A percentile compares a stretch with the other conserved stretches of the same genome.
Conservation (phyloP, 306 rosid species). For the Dryas alaskensis region DNA sequence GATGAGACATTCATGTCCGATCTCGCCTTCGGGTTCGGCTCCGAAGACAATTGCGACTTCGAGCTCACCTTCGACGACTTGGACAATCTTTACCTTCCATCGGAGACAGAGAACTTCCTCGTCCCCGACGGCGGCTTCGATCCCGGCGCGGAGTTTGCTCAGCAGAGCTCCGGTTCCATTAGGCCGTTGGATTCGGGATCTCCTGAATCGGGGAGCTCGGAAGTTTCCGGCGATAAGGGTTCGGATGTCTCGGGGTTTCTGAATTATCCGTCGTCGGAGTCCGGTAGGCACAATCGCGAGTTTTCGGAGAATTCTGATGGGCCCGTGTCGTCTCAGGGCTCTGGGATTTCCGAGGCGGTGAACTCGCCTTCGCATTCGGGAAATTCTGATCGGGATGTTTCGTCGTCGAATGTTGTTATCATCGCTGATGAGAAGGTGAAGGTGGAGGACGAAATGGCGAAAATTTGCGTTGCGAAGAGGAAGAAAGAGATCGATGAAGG, state of each 20-base stretch:
- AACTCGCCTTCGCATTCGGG: conserved; percentile 41
- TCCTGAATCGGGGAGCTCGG: conserved; percentile 39
- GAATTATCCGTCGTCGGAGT: conserved; percentile 36
- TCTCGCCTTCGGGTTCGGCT: conserved; percentile 42
- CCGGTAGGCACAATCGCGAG: conserved; percentile 27
- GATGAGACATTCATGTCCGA: conserved; percentile 38
- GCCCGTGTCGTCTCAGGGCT: conserved; percentile 68
- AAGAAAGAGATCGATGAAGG: conserved; percentile 57
- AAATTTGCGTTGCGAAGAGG: conserved; percentile 60
- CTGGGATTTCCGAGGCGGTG: conserved; percentile 50
- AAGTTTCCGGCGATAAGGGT: conserved; percentile 28
- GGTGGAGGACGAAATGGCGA: conserved; percentile 44
- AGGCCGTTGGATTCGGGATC: conserved; percentile 25
- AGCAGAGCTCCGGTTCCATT: not conserved
- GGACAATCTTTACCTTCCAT: conserved; percentile 50
- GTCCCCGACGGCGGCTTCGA: conserved; percentile 40
- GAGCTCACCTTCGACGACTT: conserved; percentile 75
- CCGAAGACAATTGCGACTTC: conserved; percentile 42
- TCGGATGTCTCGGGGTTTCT: conserved; percentile 37
- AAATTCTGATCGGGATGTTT: conserved; percentile 31
- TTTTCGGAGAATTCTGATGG: conserved; percentile 34
- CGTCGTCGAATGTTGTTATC: conserved; percentile 22
- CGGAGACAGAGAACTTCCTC: conserved; percentile 56
- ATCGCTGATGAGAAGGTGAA: conserved; percentile 42
- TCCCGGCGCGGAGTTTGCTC: not conserved